These are phyloP conservation scores for Casaregolazyma suthepensis DNA, from an alignment of 1,139 yeast species.

Conservation along the genomic window DNA sequence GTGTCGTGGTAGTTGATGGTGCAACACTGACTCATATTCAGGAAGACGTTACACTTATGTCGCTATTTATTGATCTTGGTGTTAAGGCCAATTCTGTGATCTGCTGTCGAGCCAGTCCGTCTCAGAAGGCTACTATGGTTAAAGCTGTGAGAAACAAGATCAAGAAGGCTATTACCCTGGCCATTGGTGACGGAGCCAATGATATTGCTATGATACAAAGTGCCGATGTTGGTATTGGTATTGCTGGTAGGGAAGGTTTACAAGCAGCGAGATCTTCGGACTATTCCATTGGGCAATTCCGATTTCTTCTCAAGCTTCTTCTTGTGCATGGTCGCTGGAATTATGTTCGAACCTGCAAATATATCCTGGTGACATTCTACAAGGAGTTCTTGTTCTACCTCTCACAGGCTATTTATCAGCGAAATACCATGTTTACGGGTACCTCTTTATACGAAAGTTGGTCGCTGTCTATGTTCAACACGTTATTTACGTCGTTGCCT, in stretches of 20 bases:
- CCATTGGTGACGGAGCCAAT: conserved; percentile 99
- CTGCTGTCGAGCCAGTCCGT: conserved; percentile 94
- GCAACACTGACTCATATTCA: conserved; percentile 70
- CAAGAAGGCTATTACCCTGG: conserved; percentile 70
- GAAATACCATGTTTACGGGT: conserved; percentile 86
- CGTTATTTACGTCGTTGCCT: conserved; percentile 87
- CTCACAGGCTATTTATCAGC: conserved; percentile 82
- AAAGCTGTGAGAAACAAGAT: conserved; percentile 62
- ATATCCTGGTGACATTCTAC: conserved; percentile 89
- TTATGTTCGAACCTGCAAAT: conserved; percentile 85
- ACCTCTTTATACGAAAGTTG: conserved; percentile 90
- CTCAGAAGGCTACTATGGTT: conserved; percentile 92
- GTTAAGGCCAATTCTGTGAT: conserved; percentile 85
- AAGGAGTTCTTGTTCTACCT: conserved; percentile 85
- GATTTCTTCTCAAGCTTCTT: conserved; percentile 71
- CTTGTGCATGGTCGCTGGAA: conserved; percentile 95
- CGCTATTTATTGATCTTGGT: conserved; percentile 76
- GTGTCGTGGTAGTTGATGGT: conserved; percentile 93
- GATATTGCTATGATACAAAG: conserved; percentile 99
- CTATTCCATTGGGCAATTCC: conserved; percentile 91
- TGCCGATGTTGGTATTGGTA: conserved; percentile 96
- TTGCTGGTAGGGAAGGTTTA: conserved; percentile 92
- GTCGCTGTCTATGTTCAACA: conserved; percentile 96
- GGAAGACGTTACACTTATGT: conserved; percentile 59
- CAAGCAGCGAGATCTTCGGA: conserved; percentile 96